A percentile compares a stretch with the other conserved stretches of the same genome.
Evolutionary conservation across 345 rosid genomes (phyloP).

Genomic region (Hibiscus tridactylites): DNA sequence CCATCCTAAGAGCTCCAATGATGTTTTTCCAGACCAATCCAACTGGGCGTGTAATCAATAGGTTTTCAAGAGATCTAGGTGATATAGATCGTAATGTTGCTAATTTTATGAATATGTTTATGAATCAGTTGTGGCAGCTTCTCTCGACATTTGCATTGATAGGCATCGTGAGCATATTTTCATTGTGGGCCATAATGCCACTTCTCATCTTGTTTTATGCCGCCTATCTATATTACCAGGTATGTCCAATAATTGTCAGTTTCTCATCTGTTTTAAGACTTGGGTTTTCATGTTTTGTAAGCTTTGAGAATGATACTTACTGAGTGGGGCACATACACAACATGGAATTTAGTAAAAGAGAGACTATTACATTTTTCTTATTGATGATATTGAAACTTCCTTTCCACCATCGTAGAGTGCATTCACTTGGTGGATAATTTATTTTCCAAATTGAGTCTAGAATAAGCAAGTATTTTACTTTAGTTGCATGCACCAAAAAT

Average conservation of each 20-base stretch:
- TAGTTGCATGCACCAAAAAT: not conserved
- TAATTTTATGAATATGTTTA: constrained; percentile 54
- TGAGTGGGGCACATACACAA: not conserved
- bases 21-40: constrained; percentile 94
- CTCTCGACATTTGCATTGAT: constrained; percentile 86
- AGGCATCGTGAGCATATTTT: constrained; percentile 78
- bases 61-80: constrained; percentile 90
- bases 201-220: constrained; percentile 80
- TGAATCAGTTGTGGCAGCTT: constrained; percentile 74
- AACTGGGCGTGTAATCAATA: constrained; percentile 77
- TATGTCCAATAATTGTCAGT: constrained; percentile 12
- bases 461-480: not conserved
- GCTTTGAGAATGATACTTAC: not conserved
- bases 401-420: not conserved
- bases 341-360: not conserved
- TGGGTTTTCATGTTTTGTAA: not conserved
- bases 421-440: not conserved
- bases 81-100: constrained; percentile 87
- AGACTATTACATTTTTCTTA: not conserved
- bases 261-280: not conserved
- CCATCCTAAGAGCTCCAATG: constrained; percentile 88
- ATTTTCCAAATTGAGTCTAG: not conserved
- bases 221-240: constrained; percentile 94
- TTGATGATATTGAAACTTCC: not conserved
- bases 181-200: constrained; percentile 94